A percentile compares a stretch with the other conserved stretches of the same genome.
Conservation (phyloP, 2,329 filamentous ascomycete genomes). For the Epichloe typhina region DNA sequence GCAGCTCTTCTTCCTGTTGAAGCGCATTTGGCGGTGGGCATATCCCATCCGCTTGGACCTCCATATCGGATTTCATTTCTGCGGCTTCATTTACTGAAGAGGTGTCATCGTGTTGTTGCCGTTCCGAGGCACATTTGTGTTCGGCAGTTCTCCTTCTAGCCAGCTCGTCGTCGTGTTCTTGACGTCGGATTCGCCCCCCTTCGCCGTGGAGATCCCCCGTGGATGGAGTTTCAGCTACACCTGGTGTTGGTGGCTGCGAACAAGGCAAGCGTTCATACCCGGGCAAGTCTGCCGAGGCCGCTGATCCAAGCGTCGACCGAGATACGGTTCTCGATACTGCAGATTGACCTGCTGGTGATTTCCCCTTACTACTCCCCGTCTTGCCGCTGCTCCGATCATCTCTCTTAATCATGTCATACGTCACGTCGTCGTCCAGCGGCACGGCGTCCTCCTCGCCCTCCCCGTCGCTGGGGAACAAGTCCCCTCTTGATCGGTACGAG, state of each 20-base stretch:
- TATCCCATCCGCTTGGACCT: conserved; percentile 20
- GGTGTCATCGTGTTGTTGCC: conserved; percentile 25
- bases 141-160: conserved; percentile 40
- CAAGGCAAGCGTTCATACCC: conserved; percentile 13
- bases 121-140: conserved; percentile 33
- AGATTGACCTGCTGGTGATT: conserved; percentile 28
- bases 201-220: conserved; percentile 39
- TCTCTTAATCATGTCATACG: conserved; percentile 64
- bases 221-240: conserved; percentile 28
- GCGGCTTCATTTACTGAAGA: conserved; percentile 2
- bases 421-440: conserved; percentile 86
- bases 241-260: conserved; percentile 21
- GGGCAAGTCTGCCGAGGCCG: conserved; percentile 21
- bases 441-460: conserved; percentile 85
- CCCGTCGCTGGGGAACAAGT: conserved; percentile 78
- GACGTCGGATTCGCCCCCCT: conserved; percentile 35
- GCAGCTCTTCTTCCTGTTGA: background rate
- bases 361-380: conserved; percentile 46
- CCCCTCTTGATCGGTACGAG: conserved; percentile 75
- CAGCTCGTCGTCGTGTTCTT: conserved; percentile 41
- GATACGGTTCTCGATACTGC: conserved; percentile 38
- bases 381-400: conserved; percentile 56
- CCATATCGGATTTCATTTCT: conserved; percentile 12
- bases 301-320: conserved; percentile 42
- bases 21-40: conserved; percentile 3